These are phyloP conservation scores for Gonapodya prolifera DNA, from an alignment of 192 early-diverging fungal species.

Conservation along the genomic window DNA sequence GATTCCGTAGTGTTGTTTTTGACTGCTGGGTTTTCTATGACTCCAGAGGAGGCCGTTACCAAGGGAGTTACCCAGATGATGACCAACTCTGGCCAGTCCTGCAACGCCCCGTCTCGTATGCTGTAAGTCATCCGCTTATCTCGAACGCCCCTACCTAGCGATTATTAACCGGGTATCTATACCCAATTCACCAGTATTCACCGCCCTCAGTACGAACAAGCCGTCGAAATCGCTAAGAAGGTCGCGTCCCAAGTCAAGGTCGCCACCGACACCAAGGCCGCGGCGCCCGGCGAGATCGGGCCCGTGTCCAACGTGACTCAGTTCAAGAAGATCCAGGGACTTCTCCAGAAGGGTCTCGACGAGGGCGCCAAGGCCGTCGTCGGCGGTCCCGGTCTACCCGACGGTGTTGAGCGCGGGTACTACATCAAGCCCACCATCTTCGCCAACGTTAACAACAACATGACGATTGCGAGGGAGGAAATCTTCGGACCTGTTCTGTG, in stretches of 20 bases:
- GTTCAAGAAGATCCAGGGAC: constrained; percentile 5
- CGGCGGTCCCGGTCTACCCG: constrained; percentile 1
- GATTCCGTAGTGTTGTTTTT: not conserved
- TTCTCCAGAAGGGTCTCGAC: constrained; percentile 1
- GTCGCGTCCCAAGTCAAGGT: constrained; percentile 1
- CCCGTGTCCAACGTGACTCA: not conserved
- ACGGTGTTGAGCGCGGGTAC: not conserved
- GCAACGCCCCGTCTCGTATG: constrained; percentile 6
- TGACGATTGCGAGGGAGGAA: constrained; percentile 4
- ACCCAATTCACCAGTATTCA: not conserved
- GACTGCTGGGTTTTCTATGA: not conserved
- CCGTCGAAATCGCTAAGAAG: not conserved
- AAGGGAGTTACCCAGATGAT: not conserved
- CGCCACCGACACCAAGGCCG: not conserved
- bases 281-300: not conserved
- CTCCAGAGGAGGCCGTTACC: constrained; percentile 4
- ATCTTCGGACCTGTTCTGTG: constrained; percentile 1
- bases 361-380: constrained; percentile 7
- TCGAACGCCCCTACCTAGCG: not conserved
- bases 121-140: not conserved
- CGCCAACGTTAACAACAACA: constrained; percentile 5
- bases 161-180: not conserved
- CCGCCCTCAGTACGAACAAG: not conserved
- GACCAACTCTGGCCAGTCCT: constrained; percentile 6
- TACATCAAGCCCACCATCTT: constrained; percentile 6